Evolutionary conservation across 257 asterid species (phyloP).

Genomic region (Ocimum tenuiflorum): DNA sequence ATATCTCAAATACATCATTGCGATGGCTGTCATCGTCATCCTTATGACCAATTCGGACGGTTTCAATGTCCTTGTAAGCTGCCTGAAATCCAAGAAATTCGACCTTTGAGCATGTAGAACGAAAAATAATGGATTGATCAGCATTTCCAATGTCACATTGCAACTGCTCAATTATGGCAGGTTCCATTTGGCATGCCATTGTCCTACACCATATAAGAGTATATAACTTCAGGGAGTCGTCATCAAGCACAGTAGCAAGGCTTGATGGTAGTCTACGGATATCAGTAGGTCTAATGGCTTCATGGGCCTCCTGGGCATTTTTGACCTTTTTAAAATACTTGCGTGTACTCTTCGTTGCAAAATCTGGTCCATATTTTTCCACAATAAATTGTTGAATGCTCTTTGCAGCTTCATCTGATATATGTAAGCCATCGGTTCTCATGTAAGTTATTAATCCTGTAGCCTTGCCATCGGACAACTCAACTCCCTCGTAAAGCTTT

Average conservation of each 20-base stretch:
- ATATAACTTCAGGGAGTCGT: conserved; percentile 70
- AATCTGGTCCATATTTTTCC: conserved; percentile 60
- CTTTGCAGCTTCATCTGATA: conserved; percentile 76
- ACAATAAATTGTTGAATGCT: conserved; percentile 54
- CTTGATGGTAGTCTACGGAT: conserved; percentile 62
- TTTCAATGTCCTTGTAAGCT: conserved; percentile 60
- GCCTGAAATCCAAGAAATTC: conserved; percentile 66
- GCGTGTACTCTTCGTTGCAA: conserved; percentile 54
- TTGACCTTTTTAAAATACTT: conserved; percentile 79
- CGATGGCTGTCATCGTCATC: conserved; percentile 36
- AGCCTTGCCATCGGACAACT: conserved; percentile 58
- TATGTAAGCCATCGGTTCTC: conserved; percentile 87
- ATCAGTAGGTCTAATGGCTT: conserved; percentile 94
- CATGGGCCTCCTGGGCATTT: conserved; percentile 97
- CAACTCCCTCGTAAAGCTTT: conserved; percentile 82
- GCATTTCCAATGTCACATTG: conserved; percentile 65
- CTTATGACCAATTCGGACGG: conserved; percentile 20
- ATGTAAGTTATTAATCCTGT: conserved; percentile 83
- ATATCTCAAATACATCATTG: conserved; percentile 36
- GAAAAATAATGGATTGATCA: conserved; percentile 51
- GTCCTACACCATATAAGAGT: conserved; percentile 82
- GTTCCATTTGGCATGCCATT: conserved; percentile 91
- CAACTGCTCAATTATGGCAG: conserved; percentile 57
- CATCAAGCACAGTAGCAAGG: conserved; percentile 70
- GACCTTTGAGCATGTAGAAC: conserved; percentile 58